Percentiles rank a stretch among this genome's conserved stretches.
These are phyloP conservation scores for Aspergillus sp. DNA, from an alignment of 2,329 filamentous ascomycete species.

Conservation along the genomic window DNA sequence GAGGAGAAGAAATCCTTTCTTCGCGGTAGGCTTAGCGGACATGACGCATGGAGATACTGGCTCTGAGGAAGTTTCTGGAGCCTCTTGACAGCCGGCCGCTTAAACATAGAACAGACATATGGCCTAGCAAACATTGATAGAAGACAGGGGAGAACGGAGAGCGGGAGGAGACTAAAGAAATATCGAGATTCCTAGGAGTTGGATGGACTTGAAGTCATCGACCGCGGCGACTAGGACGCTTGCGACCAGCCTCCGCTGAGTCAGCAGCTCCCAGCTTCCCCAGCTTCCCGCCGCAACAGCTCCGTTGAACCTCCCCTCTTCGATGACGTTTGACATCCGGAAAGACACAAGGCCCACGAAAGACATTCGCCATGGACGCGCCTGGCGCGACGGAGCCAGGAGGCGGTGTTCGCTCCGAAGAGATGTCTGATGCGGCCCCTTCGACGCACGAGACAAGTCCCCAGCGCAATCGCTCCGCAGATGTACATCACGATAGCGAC, in stretches of 20 bases:
- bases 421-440: slow-evolving; percentile 14
- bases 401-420: slow-evolving; percentile 21
- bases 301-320: neutral
- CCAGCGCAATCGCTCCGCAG: slow-evolving; percentile 15
- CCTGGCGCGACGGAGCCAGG: slow-evolving; percentile 32
- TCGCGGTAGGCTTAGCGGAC: slow-evolving; percentile 42
- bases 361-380: slow-evolving; percentile 39
- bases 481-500: slow-evolving; percentile 15
- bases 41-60: slow-evolving; percentile 34
- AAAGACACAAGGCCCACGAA: slow-evolving; percentile 18
- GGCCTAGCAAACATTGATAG: slow-evolving; percentile 32
- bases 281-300: slow-evolving; percentile 11
- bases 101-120: slow-evolving; percentile 32
- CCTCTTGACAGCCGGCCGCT: slow-evolving; percentile 23
- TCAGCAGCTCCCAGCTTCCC: slow-evolving; percentile 15
- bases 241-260: slow-evolving; percentile 7
- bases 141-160: slow-evolving; percentile 1
- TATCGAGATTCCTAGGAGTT: neutral
- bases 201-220: neutral
- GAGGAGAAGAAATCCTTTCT: slow-evolving; percentile 67
- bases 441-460: slow-evolving; percentile 16
- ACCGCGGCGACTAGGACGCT: neutral
- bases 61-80: slow-evolving; percentile 29
- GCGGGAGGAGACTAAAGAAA: neutral
- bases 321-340: neutral